Conservation (phyloP, 164 flowering plant genomes). For the Vitis amurensis region DNA sequence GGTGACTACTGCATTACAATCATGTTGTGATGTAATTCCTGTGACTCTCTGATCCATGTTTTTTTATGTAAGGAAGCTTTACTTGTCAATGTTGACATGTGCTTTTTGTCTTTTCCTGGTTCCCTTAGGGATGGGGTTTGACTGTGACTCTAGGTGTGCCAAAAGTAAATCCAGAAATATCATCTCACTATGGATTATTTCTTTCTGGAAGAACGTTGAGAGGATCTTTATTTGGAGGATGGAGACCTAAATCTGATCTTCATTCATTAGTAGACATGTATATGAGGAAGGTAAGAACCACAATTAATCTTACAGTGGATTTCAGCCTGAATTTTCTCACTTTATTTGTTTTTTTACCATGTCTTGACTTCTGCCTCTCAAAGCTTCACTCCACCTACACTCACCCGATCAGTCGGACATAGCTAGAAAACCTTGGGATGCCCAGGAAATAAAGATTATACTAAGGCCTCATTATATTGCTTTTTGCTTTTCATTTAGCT, state of each 20-base stretch:
- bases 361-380: too few relatives aligned
- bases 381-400: too few relatives aligned
- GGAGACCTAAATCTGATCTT: slow-evolving; percentile 94
- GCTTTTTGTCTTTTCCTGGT: not conserved
- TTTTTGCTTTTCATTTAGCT: too few relatives aligned
- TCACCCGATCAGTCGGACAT: too few relatives aligned
- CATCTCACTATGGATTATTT: slow-evolving; percentile 76
- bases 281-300: slow-evolving; percentile 51
- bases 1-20: slow-evolving; percentile 82
- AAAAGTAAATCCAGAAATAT: slow-evolving; percentile 73
- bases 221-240: slow-evolving; percentile 88
- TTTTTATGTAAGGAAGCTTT: not conserved
- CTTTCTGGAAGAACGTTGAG: slow-evolving; percentile 81
- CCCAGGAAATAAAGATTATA: too few relatives aligned
- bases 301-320: too few relatives aligned
- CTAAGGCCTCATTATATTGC: too few relatives aligned
- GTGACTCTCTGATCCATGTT: not conserved
- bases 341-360: not conserved
- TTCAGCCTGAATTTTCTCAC: not conserved
- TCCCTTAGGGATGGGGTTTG: slow-evolving; percentile 85
- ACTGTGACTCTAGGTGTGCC: slow-evolving; percentile 98
- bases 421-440: too few relatives aligned
- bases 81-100: too few relatives aligned
- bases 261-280: slow-evolving; percentile 83
- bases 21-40: slow-evolving; percentile 75